Evolutionary conservation across 2,329 filamentous ascomycete species (phyloP).

Genomic region (Aspergillus transmontanensis): DNA sequence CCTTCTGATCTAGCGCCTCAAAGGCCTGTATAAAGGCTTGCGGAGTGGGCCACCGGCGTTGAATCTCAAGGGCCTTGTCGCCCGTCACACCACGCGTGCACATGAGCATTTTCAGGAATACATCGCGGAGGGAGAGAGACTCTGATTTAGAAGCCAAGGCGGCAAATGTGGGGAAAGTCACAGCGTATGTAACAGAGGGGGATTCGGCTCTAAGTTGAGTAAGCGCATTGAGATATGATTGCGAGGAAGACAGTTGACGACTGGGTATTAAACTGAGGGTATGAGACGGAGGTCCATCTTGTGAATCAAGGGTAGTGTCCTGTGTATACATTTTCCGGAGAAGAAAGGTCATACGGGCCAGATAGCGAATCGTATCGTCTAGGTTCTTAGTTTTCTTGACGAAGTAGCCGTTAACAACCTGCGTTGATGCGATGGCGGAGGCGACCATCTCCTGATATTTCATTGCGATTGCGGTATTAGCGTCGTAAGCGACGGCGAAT

Average conservation of each 20-base stretch:
- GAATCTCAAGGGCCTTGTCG: constrained; percentile 78
- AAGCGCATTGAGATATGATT: constrained; percentile 67
- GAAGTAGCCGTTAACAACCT: constrained; percentile 78
- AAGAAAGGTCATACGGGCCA: constrained; percentile 70
- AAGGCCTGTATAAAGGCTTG: constrained; percentile 71
- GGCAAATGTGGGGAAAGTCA: constrained; percentile 72
- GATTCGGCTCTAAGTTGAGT: constrained; percentile 59
- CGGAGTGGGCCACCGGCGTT: constrained; percentile 76
- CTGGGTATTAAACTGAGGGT: constrained; percentile 68
- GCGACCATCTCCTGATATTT: constrained; percentile 69
- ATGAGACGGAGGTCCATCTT: constrained; percentile 11
- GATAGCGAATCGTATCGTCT: constrained; percentile 76
- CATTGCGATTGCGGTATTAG: constrained; percentile 40
- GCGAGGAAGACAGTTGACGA: constrained; percentile 57
- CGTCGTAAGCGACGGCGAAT: constrained; percentile 60
- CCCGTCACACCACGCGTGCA: constrained; percentile 73
- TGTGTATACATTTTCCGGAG: constrained; percentile 63
- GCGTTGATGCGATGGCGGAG: constrained; percentile 74
- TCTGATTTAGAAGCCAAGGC: constrained; percentile 75
- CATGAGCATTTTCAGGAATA: constrained; percentile 86
- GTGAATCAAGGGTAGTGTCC: constrained; percentile 7
- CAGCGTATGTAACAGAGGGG: constrained; percentile 54
- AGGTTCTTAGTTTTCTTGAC: constrained; percentile 74
- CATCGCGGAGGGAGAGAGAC: constrained; percentile 70
- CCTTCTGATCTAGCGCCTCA: constrained; percentile 55